phyloP scores from a whole-genome alignment of 352 stramenopile genomes.

The Globisporangium apiculatum region DNA sequence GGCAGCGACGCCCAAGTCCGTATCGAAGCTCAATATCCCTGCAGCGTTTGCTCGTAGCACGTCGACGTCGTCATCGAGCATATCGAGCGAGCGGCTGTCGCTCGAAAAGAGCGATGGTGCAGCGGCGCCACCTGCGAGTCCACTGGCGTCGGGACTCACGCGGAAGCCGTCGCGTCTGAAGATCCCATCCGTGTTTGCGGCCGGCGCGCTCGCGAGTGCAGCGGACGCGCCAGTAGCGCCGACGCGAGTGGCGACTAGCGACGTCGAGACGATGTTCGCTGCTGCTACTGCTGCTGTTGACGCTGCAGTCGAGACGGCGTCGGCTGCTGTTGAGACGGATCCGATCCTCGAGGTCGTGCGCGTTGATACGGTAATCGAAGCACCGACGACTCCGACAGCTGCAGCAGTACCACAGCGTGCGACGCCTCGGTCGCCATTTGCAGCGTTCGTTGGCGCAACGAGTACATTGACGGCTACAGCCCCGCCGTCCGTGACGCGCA shows the following conservation, averaged over 20 bases:
- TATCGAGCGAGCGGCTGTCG: slow-evolving; percentile 16
- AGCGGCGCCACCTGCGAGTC: slow-evolving; percentile 3
- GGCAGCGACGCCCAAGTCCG: slow-evolving; percentile 21
- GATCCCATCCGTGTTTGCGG: slow-evolving; percentile 23
- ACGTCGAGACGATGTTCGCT: not conserved
- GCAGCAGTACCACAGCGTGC: too few species aligned
- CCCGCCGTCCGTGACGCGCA: not conserved
- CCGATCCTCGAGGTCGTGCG: not conserved
- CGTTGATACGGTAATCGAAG: not conserved
- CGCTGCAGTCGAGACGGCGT: not conserved
- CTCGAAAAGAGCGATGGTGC: not conserved
- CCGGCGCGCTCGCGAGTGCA: not conserved
- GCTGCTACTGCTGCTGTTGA: not conserved
- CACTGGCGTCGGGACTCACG: slow-evolving; percentile 5
- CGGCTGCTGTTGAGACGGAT: not conserved
- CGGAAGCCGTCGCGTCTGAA: slow-evolving; percentile 22
- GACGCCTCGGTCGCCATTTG: not conserved
- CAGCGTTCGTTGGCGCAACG: not conserved
- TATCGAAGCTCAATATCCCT: slow-evolving; percentile 58
- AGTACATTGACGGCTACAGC: not conserved
- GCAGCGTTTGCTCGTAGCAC: slow-evolving; percentile 37
- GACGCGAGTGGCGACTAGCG: not conserved
- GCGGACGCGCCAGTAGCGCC: not conserved
- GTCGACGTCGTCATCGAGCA: slow-evolving; percentile 22
- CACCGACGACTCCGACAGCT: slow-evolving; percentile 1